Conservation (phyloP, 352 stramenopile species). For the Globisporangium ultimum region DNA sequence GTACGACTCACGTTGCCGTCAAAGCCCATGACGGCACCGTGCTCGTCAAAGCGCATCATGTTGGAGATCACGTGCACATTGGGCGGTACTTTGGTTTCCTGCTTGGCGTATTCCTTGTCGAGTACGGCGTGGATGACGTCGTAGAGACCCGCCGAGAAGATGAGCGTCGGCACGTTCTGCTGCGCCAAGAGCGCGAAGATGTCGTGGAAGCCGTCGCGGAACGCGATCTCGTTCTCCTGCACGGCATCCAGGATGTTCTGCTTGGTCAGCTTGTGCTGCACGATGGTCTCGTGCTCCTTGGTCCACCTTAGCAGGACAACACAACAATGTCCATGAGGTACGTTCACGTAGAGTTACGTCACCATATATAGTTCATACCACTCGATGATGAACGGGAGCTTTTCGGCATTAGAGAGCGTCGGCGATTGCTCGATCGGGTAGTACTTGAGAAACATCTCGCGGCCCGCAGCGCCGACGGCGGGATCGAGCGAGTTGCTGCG, state of each 20-base stretch:
- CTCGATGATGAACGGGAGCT: slow-evolving; percentile 75
- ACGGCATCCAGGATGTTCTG: slow-evolving; percentile 44
- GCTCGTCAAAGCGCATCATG: slow-evolving; percentile 71
- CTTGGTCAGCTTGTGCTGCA: slow-evolving; percentile 53
- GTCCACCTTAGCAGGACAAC: slow-evolving; percentile 25
- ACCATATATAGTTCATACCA: slow-evolving; percentile 21
- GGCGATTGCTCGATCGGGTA: slow-evolving; percentile 76
- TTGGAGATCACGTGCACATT: slow-evolving; percentile 85
- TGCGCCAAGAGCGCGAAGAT: slow-evolving; percentile 54
- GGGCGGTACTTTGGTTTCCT: slow-evolving; percentile 22
- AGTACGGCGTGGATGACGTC: slow-evolving; percentile 82
- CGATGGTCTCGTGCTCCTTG: slow-evolving; percentile 43
- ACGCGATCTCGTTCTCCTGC: slow-evolving; percentile 39
- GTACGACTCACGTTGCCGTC: slow-evolving; percentile 36
- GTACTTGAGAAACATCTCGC: slow-evolving; percentile 63
- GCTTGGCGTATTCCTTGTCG: slow-evolving; percentile 55
- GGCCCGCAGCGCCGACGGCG: slow-evolving; percentile 20
- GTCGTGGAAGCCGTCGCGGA: slow-evolving; percentile 58
- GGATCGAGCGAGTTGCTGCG: slow-evolving; percentile 39
- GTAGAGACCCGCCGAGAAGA: slow-evolving; percentile 69
- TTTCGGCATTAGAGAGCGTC: slow-evolving; percentile 61
- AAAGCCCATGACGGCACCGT: slow-evolving; percentile 39
- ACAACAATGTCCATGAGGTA: too few relatives aligned
- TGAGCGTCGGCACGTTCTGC: slow-evolving; percentile 65
- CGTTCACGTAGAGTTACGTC: too few relatives aligned